Evolutionary conservation across 768 basidiomycete genomes (phyloP), one percentile per base, ranked within the genome.

Genomic region (Russula griseocarnosa): DNA sequence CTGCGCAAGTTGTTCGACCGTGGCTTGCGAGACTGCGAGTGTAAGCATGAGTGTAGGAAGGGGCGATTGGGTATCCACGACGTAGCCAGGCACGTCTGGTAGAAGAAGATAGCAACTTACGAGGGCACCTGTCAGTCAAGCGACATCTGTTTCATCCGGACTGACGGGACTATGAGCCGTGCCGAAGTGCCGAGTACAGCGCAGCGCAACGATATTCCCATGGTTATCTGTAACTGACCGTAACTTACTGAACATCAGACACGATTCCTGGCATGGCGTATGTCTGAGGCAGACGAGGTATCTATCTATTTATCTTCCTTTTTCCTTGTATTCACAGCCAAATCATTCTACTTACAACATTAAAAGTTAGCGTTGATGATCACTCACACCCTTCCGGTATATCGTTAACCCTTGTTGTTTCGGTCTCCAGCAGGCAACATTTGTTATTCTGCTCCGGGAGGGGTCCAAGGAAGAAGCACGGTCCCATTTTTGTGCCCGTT

Each of bases 211-310:
- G n/a, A n/a, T 36, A 3, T 63, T 60, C 63, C 58, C 63, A 60
- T 58, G 52, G 26, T n/a, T 28, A 10, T 32, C 11, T 11, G 24
- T 44, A 3, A n/a, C n/a, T n/a, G n/a, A n/a, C n/a, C n/a, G n/a
- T n/a, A n/a, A n/a, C n/a, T n/a, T n/a, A 24, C 40, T 11, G 32
- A 58, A 30, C 51, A 32, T 20, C 20, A 22, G 22, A 52, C 46
- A 50, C 53, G 46, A 5, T 18, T 62, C 34, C 26, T 58, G 38
- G 3, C 22, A 88, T 88, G 87, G 85, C 87, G 58, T 89, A 89
- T 71, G 84, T 89, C 54, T 62, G 86, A 88, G 65, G 78, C 82
- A 32, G 87, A 89, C 72, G 88, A 89, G 56, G 87, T 87, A 70
- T 71, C 9, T 18, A 28, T n/a, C 51, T 14, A 22, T 26, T 16